These are phyloP conservation scores for Jamesozyma lodderae DNA, from an alignment of 805 yeast species.

Conservation along the genomic window DNA sequence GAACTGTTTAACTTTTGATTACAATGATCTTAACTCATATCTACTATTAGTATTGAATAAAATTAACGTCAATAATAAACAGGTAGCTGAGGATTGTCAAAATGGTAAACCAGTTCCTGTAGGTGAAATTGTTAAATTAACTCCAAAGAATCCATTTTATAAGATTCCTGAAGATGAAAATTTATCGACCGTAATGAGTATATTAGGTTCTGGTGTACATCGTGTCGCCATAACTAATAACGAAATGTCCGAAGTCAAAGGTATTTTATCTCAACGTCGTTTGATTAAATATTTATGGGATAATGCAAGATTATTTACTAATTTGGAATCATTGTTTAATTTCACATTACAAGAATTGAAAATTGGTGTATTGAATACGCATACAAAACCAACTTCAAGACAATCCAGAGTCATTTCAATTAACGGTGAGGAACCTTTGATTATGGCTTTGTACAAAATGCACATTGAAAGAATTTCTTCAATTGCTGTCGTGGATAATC, in stretches of 20 bases:
- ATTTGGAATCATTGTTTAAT: slow-evolving; percentile 66
- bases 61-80: slow-evolving; percentile 32
- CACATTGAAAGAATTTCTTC: slow-evolving; percentile 77
- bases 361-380: slow-evolving; percentile 51
- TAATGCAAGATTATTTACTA: slow-evolving; percentile 77
- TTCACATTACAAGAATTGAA: slow-evolving; percentile 60
- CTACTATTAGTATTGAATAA: slow-evolving; percentile 76
- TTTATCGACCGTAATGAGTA: slow-evolving; percentile 68
- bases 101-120: slow-evolving; percentile 88
- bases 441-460: slow-evolving; percentile 84
- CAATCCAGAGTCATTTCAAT: slow-evolving; percentile 62
- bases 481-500: slow-evolving; percentile 82
- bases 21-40: slow-evolving; percentile 82
- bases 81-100: slow-evolving; percentile 50
- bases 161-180: slow-evolving; percentile 64
- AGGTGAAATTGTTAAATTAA: slow-evolving; percentile 70
- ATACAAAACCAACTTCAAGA: slow-evolving; percentile 31
- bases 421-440: slow-evolving; percentile 75
- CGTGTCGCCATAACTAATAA: slow-evolving; percentile 71
- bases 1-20: slow-evolving; percentile 81
- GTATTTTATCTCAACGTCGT: slow-evolving; percentile 86
- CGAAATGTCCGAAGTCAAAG: slow-evolving; percentile 51
- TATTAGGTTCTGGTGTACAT: slow-evolving; percentile 92
- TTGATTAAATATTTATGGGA: slow-evolving; percentile 82
- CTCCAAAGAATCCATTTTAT: slow-evolving; percentile 82